phyloP scores from a whole-genome alignment of 2,329 filamentous ascomycete genomes.

The Cercospora beticola region DNA sequence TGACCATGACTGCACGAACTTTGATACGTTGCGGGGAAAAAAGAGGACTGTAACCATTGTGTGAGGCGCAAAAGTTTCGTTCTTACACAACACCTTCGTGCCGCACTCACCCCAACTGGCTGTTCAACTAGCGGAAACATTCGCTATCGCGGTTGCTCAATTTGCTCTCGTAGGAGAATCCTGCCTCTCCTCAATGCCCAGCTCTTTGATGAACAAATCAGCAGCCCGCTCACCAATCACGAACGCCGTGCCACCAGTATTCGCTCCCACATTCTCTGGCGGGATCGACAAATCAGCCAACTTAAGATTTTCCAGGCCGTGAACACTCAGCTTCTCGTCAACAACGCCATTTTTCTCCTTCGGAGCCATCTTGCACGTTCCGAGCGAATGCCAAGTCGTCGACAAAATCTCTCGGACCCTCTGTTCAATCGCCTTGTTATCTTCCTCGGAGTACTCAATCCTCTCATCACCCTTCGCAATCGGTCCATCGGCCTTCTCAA shows the following conservation, averaged over 20 bases:
- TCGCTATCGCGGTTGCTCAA: background rate
- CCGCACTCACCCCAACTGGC: too few species aligned
- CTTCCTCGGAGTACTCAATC: conserved; percentile 45
- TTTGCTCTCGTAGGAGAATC: conserved; percentile 15
- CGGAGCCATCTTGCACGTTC: conserved; percentile 44
- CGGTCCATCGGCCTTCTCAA: conserved; percentile 36
- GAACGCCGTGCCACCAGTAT: conserved; percentile 50
- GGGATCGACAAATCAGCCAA: conserved; percentile 46
- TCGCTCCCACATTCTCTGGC: conserved; percentile 47
- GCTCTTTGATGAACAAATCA: conserved; percentile 42
- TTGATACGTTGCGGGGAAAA: too few species aligned
- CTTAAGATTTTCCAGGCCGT: conserved; percentile 44
- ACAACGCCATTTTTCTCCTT: conserved; percentile 43
- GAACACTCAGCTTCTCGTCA: conserved; percentile 42
- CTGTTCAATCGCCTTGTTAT: conserved; percentile 43
- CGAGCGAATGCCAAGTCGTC: conserved; percentile 45
- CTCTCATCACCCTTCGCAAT: conserved; percentile 49
- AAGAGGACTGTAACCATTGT: too few species aligned
- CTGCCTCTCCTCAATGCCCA: conserved; percentile 35
- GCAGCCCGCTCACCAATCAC: conserved; percentile 46
- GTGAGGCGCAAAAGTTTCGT: too few species aligned
- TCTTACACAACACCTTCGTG: too few species aligned
- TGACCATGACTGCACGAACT: too few species aligned
- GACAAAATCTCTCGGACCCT: conserved; percentile 44
- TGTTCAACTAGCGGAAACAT: too few species aligned